phyloP scores from a whole-genome alignment of 1,284 basidiomycete species.

The Ganoderma lucidum region DNA sequence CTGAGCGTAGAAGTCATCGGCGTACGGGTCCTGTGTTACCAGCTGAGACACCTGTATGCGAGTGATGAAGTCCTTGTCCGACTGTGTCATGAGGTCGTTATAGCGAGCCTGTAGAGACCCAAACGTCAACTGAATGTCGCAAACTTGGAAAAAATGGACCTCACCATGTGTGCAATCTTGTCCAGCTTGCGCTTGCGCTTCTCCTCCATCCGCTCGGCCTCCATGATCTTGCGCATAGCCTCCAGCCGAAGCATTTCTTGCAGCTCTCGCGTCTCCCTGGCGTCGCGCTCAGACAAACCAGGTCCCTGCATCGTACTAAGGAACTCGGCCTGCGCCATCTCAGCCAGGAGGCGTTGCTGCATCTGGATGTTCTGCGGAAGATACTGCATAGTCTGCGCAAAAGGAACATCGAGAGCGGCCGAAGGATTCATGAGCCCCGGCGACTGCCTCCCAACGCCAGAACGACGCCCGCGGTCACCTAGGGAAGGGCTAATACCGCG shows the following conservation, averaged over 20 bases:
- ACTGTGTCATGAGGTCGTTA: constrained; percentile 98
- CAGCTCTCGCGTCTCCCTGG: constrained; percentile 49
- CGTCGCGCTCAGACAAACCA: constrained; percentile 42
- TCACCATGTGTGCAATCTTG: constrained; percentile 88
- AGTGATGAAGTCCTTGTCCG: constrained; percentile 99
- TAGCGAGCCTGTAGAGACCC: constrained; percentile 79
- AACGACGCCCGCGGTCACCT: constrained; percentile 45
- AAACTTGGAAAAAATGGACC: constrained; percentile 23
- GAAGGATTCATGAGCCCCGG: constrained; percentile 53
- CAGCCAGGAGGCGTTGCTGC: constrained; percentile 75
- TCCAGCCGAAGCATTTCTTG: constrained; percentile 77
- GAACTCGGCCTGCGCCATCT: constrained; percentile 75
- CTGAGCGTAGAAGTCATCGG: constrained; percentile 98
- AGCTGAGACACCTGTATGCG: constrained; percentile 99
- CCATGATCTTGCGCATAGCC: constrained; percentile 87
- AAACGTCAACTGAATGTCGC: not conserved
- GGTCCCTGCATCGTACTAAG: constrained; percentile 66
- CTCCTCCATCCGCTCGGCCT: constrained; percentile 87
- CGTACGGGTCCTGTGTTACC: constrained; percentile 95
- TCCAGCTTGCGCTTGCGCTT: constrained; percentile 80
- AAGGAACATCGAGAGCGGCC: constrained; percentile 45
- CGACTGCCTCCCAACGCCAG: constrained; percentile 54
- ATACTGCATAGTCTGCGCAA: constrained; percentile 57
- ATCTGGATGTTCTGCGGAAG: constrained; percentile 70
- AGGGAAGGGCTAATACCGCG: constrained; percentile 45